Evolutionary conservation across 164 flowering plant species (phyloP), one percentile per base, ranked within the genome.

Genomic region (Tetracentron sinense): DNA sequence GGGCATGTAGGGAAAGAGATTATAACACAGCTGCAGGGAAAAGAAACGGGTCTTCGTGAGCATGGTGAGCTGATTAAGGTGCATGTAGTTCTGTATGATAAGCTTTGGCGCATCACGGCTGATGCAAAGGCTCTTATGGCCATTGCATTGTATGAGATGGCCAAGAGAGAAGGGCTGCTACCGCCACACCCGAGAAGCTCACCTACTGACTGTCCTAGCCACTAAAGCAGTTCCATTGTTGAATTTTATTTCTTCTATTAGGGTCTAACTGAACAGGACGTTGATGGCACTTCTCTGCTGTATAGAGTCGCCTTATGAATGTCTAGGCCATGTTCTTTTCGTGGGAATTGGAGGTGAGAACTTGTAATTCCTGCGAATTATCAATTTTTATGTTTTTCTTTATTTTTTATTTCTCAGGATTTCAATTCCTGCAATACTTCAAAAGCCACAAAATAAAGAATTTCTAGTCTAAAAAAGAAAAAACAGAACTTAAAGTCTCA

Each of bases 1-100:
- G 87, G 89, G 16, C 15, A 30, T 25, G 96, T 83, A 16, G 77
- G 70, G 28, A 76, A 72, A 54, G 88, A 79, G 49, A 71, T 69
- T 11, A 86, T 90, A 26, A 58, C 55, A 42, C 71, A 85, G 54
- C 79, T 90, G 58, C 97, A 86, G 46, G 98, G 96, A 29, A 90
- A 83, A 71, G 79, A 86, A 78, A 81, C 84, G n/a, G 98, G 98
- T 52, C 91, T 93, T 44, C 81, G 82, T 0, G 98, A 89, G 21
- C 97, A 85, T 59, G 97, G 96, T 7, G 98, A 90, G 82, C 67
- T 90, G 67, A 93, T 93, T 48, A 87, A 79, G 74, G 96, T 93
- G 60, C 85, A 70, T 66, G 89, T 87, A 4, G 88, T 93, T 56
- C 96, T 92, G 7, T 93, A 88, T 58, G 59, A 77, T 16, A 75